Conservation (phyloP, 2,329 filamentous ascomycete species). For the Clonostachys chloroleuca region DNA sequence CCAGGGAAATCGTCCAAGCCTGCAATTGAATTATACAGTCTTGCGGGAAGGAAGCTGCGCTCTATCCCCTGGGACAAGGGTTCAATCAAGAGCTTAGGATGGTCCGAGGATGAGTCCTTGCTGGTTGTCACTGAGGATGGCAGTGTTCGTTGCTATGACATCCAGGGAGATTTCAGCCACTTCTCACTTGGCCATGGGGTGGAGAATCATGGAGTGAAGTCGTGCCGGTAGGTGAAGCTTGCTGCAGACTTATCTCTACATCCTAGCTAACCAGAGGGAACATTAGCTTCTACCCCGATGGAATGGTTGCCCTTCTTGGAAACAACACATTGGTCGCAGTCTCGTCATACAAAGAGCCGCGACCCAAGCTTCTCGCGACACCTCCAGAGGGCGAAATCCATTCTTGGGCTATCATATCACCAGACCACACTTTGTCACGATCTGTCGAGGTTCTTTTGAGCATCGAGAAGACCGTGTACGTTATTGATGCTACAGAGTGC, state of each 20-base stretch:
- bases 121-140: constrained; percentile 87
- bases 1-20: constrained; percentile 69
- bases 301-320: constrained; percentile 86
- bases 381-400: constrained; percentile 76
- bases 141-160: constrained; percentile 82
- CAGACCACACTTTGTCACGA: constrained; percentile 81
- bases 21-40: constrained; percentile 91
- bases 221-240: constrained; percentile 56
- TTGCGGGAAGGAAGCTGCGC: constrained; percentile 81
- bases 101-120: constrained; percentile 93
- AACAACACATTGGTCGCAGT: constrained; percentile 87
- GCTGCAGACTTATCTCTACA: not conserved
- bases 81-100: constrained; percentile 81
- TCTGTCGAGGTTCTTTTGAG: constrained; percentile 91
- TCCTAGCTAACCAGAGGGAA: no score
- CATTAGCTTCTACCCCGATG: constrained; percentile 72
- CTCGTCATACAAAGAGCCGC: constrained; percentile 84
- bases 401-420: constrained; percentile 86
- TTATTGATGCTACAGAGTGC: constrained; percentile 83
- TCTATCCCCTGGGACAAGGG: constrained; percentile 90
- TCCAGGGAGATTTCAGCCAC: constrained; percentile 93
- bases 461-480: constrained; percentile 77
- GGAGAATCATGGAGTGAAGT: constrained; percentile 80
- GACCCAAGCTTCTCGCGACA: constrained; percentile 75
- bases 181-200: constrained; percentile 88